Evolutionary conservation across 2,329 filamentous ascomycete genomes (phyloP), one percentile per base, ranked within the genome.

Genomic region (Chaetomiaceae sp.): DNA sequence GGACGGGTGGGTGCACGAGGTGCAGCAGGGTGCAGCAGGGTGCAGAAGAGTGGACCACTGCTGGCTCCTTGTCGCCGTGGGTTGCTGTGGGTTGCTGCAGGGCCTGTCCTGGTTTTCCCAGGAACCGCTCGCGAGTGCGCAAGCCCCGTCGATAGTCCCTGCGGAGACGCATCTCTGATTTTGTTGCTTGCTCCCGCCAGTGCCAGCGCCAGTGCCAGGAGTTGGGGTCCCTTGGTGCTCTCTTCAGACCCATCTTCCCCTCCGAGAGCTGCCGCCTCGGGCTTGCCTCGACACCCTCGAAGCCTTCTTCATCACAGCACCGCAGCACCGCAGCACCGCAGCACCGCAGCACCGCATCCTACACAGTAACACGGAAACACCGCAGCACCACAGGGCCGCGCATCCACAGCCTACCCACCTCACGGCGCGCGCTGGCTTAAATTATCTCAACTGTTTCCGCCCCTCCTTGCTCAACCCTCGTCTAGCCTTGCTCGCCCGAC

Each of bases 151-250:
- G 46, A 53, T 53, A 46, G 52, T 49, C n/a, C 41, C 30, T 35
- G 55, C 49, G 52, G 55, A 55, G 48, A n/a, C 41, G 40, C 47
- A 53, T 35, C 41, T 41, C 44, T 48, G 50, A 51, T 51, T 54
- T 54, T 56, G 45, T 42, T 40, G 39, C 43, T 55, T n/a, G 14
- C 34, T 55, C 44, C 43, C 37, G n/a, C 21, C 30, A 17, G 44
- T n/a, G n/a, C n/a, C n/a, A n/a, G n/a, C n/a, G n/a, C n/a, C n/a
- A n/a, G n/a, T n/a, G n/a, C n/a, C n/a, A n/a, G n/a, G n/a, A n/a
- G n/a, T n/a, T n/a, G n/a, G n/a, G n/a, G n/a, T n/a, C n/a, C n/a
- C 30, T 13, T 12, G 14, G 10, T 13, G 7, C 10, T 33, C 30
- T n/a, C 14, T 33, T 33, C 30, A 33, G 30, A 33, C 14, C 30